Evolutionary conservation across 371 early-diverging fungal genomes (phyloP).

Genomic region (Amoeboaphelidium protococcarum): DNA sequence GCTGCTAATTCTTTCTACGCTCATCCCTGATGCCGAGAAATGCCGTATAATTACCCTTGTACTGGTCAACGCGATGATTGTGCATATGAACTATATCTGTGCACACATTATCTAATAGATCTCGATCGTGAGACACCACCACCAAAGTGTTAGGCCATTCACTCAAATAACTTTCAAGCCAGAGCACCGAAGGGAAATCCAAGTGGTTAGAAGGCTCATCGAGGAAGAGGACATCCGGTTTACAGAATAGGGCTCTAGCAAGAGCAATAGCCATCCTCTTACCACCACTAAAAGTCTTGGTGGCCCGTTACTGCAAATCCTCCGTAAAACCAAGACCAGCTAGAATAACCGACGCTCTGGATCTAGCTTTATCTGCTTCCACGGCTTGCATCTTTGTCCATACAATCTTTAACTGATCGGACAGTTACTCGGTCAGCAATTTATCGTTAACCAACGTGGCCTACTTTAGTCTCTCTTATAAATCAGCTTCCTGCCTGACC

Average conservation of each 20-base stretch:
- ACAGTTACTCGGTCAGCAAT: not conserved
- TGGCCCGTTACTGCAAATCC: slow-evolving; percentile 46
- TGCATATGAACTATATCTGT: slow-evolving; percentile 21
- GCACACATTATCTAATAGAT: slow-evolving; percentile 20
- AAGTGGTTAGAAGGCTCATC: slow-evolving; percentile 34
- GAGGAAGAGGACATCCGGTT: slow-evolving; percentile 49
- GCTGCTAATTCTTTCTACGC: slow-evolving; percentile 52
- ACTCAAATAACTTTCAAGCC: slow-evolving; percentile 4
- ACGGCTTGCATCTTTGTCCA: slow-evolving; percentile 29
- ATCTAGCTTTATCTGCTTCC: slow-evolving; percentile 84
- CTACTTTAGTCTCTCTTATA: not conserved
- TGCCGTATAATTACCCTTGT: slow-evolving; percentile 75
- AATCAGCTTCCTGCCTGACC: not conserved
- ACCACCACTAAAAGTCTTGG: slow-evolving; percentile 75
- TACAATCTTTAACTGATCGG: not conserved
- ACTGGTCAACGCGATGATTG: slow-evolving; percentile 38
- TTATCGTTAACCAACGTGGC: no score
- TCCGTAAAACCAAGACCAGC: slow-evolving; percentile 78
- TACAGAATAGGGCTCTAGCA: slow-evolving; percentile 43
- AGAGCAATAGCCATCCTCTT: slow-evolving; percentile 67
- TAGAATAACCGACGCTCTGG: slow-evolving; percentile 62
- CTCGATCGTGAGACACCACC: slow-evolving; percentile 27
- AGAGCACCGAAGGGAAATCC: slow-evolving; percentile 8
- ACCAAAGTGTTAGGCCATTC: slow-evolving; percentile 19
- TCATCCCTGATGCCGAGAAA: slow-evolving; percentile 73